Evolutionary conservation across 352 stramenopile genomes (phyloP), one percentile per base, ranked within the genome.

Genomic region (Phytopythium vexans): DNA sequence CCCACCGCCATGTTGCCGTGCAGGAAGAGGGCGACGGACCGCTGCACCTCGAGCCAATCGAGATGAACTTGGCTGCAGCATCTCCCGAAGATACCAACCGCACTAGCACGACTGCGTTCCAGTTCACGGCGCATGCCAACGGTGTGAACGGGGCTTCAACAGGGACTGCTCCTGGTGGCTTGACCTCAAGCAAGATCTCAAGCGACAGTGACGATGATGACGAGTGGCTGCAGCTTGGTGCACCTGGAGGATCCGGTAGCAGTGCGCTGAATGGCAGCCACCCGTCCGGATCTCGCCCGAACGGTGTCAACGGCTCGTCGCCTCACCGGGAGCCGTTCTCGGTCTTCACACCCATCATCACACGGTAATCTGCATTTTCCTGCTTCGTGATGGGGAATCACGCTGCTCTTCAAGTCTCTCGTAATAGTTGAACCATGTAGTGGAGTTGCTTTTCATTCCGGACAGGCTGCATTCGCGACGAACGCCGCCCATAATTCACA

Each of bases 341-440:
- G 3, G 53, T 78, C 27, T 95, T 95, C 54, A 95, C 85, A 33
- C 85, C 82, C 36, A 95, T 95, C 56, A 92, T 95, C 60, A 88
- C 82, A 14, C 69, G 78, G 65, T 94, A 89, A 73, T 11, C 9
- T n/a, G 21, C 21, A 27, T 27, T 2, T 2, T 27, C 21, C 21
- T 27, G 21, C 21, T 27, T 27, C 21, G 21, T 27, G 21, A 27
- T 27, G 21, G 21, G 21, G 21, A 27, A 27, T 27, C 21, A 27
- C 21, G 21, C 21, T 27, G 21, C 21, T 27, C 21, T 27, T 27
- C 21, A 27, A 27, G 21, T 27, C 21, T 27, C 21, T 27, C 21
- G 21, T 42, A 42, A 44, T 44, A 32, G 9, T 15, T 12, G 35
- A 47, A 4, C 3, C 27, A 8, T 46, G 42, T 48, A 37, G 42